A percentile compares a stretch with the other conserved stretches of the same genome.
Evolutionary conservation across 768 basidiomycete genomes (phyloP).

Genomic region (Trametes elegans): DNA sequence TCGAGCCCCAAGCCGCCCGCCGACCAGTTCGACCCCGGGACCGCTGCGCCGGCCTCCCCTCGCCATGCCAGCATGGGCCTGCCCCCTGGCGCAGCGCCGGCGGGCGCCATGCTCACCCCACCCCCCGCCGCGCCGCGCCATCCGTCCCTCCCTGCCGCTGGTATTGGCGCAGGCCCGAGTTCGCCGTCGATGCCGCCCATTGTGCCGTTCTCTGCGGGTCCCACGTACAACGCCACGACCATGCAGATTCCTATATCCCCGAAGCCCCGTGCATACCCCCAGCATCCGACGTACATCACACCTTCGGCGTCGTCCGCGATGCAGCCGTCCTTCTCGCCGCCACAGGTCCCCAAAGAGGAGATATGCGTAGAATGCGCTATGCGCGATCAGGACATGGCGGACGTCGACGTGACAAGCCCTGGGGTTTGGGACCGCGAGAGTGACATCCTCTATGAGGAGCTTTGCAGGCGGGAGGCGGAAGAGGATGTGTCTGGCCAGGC

Average conservation of each 20-base stretch:
- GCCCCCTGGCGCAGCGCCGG: constrained; percentile 13
- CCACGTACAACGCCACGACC: constrained; percentile 28
- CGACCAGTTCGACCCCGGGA: constrained; percentile 13
- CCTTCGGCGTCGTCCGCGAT: constrained; percentile 51
- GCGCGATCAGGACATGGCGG: constrained; percentile 98
- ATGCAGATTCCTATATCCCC: constrained; percentile 62
- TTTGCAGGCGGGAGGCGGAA: constrained; percentile 68
- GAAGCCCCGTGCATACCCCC: constrained; percentile 63
- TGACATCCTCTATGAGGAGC: constrained; percentile 77
- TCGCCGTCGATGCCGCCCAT: constrained; percentile 42
- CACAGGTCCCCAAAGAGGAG: constrained; percentile 63
- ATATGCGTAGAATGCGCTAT: constrained; percentile 97
- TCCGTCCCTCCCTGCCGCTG: constrained; percentile 41
- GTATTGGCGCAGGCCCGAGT: constrained; percentile 31
- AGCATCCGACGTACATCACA: constrained; percentile 76
- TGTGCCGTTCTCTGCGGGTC: constrained; percentile 48
- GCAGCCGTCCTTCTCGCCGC: constrained; percentile 58
- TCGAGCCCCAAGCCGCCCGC: constrained; percentile 11
- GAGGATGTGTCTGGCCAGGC: constrained; percentile 55
- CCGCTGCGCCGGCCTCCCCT: background rate
- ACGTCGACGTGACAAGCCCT: constrained; percentile 82
- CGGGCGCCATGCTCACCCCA: constrained; percentile 29
- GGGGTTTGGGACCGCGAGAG: constrained; percentile 92
- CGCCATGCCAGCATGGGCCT: constrained; percentile 6
- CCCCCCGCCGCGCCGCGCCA: constrained; percentile 45